These are phyloP conservation scores for Leucogyrophana mollusca DNA, from an alignment of 768 basidiomycete genomes.

Conservation along the genomic window DNA sequence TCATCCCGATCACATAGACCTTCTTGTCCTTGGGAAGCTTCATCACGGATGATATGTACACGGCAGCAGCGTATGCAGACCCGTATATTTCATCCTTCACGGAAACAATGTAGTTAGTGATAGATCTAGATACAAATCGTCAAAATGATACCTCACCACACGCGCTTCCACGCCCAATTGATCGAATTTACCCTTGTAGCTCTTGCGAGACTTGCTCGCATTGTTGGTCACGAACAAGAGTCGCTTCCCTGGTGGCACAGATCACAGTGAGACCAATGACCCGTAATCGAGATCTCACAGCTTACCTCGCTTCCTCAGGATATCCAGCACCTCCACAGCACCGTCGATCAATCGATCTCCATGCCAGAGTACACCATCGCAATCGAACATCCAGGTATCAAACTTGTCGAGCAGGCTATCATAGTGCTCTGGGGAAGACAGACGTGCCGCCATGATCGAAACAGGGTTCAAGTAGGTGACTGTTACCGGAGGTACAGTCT, in stretches of 20 bases:
- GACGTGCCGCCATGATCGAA: conserved; percentile 18
- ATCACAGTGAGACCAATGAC: conserved; percentile 5
- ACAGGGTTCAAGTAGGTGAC: too few species aligned
- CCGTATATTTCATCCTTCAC: conserved; percentile 93
- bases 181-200: conserved; percentile 91
- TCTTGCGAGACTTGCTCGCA: conserved; percentile 86
- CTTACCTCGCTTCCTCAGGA: conserved; percentile 74
- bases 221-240: conserved; percentile 97
- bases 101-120: background rate
- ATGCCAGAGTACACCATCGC: conserved; percentile 94
- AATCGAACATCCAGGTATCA: conserved; percentile 96
- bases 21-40: conserved; percentile 89
- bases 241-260: conserved; percentile 58
- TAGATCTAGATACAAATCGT: background rate
- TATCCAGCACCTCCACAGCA: conserved; percentile 67
- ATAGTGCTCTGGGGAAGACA: conserved; percentile 44
- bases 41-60: conserved; percentile 85
- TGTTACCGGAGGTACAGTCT: too few species aligned
- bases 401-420: conserved; percentile 56
- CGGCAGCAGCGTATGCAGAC: conserved; percentile 84
- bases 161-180: conserved; percentile 80
- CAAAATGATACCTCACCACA: conserved; percentile 57
- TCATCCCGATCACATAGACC: conserved; percentile 93
- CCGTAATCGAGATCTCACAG: conserved; percentile 7
- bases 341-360: conserved; percentile 81